Percentiles rank a stretch among this genome's conserved stretches.
These are phyloP conservation scores for Suillus spraguei DNA, from an alignment of 768 basidiomycete genomes.

Conservation along the genomic window DNA sequence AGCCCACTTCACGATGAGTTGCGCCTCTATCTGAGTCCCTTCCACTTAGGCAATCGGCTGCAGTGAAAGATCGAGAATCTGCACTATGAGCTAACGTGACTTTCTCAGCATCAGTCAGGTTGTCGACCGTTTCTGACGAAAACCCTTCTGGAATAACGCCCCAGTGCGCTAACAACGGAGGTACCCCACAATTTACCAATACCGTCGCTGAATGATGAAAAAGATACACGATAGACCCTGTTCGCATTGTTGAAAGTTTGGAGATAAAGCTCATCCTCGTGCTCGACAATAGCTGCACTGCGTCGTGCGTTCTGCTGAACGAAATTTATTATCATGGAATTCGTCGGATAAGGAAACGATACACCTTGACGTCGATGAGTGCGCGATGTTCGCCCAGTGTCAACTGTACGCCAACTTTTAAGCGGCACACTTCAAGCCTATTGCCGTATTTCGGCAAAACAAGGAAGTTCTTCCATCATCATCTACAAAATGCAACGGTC, in stretches of 20 bases:
- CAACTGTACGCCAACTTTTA: conserved; percentile 8
- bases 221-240: conserved; percentile 15
- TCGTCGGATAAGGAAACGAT: conserved; percentile 50
- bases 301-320: conserved; percentile 36
- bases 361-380: conserved; percentile 46
- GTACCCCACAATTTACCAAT: conserved; percentile 7
- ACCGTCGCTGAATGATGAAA: background rate
- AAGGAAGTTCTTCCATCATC: conserved; percentile 4
- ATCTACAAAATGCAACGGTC: background rate
- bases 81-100: background rate
- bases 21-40: background rate
- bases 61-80: conserved; percentile 3
- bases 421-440: conserved; percentile 8
- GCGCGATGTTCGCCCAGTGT: conserved; percentile 37
- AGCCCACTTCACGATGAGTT: conserved; percentile 13
- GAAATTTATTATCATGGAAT: conserved; percentile 46
- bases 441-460: conserved; percentile 8
- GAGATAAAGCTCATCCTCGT: conserved; percentile 28
- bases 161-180: background rate
- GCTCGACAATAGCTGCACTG: conserved; percentile 34
- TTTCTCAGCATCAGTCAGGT: no score
- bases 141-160: background rate
- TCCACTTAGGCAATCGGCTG: conserved; percentile 8
- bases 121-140: conserved; percentile 2
- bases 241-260: conserved; percentile 26